Conservation (phyloP, 2,329 filamentous ascomycete species). For the Colletotrichum phormii region DNA sequence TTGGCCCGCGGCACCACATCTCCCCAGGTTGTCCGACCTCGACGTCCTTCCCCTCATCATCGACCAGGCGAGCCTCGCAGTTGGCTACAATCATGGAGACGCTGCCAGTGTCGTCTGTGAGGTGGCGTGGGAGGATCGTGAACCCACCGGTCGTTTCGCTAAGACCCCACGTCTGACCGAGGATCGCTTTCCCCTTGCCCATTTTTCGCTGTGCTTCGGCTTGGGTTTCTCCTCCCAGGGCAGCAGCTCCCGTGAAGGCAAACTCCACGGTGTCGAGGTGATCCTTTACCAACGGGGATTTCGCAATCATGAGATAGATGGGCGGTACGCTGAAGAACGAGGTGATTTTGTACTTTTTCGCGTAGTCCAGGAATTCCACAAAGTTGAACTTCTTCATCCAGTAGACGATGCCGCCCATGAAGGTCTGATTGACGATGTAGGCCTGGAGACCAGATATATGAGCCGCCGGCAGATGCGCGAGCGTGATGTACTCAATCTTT, state of each 20-base stretch:
- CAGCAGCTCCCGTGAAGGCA: conserved; percentile 66
- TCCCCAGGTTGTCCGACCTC: conserved; percentile 63
- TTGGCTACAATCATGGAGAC: conserved; percentile 56
- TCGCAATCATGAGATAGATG: conserved; percentile 70
- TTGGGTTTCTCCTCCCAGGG: conserved; percentile 66
- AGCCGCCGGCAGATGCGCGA: conserved; percentile 58
- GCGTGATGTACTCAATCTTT: conserved; percentile 46
- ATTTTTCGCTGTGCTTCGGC: conserved; percentile 61
- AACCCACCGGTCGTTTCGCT: conserved; percentile 66
- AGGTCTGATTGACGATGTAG: conserved; percentile 55
- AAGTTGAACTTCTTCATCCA: conserved; percentile 74
- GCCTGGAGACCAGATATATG: conserved; percentile 59
- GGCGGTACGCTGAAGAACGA: conserved; percentile 70
- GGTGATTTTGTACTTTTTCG: conserved; percentile 61
- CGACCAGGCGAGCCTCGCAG: conserved; percentile 49
- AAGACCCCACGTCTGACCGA: conserved; percentile 68
- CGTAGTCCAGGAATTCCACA: conserved; percentile 64
- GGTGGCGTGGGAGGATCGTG: conserved; percentile 55
- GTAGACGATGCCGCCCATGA: conserved; percentile 61
- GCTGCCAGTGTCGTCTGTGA: conserved; percentile 58
- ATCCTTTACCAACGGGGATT: conserved; percentile 64
- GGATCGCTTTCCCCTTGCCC: conserved; percentile 50
- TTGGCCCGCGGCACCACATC: conserved; percentile 76
- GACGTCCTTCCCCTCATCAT: conserved; percentile 53
- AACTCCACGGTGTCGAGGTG: conserved; percentile 63